Conservation (phyloP, 768 basidiomycete species). For the Collybiopsis luxurians region DNA sequence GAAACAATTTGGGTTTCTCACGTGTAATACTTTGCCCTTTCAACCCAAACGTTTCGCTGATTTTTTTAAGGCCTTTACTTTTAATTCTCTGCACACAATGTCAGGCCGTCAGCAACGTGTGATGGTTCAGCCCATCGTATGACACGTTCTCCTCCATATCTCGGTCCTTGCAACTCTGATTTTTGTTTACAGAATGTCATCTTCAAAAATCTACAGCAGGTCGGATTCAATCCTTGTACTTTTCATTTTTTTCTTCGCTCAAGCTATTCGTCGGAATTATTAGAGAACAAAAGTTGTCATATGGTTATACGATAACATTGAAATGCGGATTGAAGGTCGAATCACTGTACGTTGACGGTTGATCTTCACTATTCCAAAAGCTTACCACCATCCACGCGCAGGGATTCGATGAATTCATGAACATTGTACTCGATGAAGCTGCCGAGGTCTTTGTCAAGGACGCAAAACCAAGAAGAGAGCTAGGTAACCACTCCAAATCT, state of each 20-base stretch:
- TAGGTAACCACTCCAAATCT: slow-evolving; percentile 53
- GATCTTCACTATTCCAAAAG: slow-evolving; percentile 16
- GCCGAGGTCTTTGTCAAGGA: slow-evolving; percentile 91
- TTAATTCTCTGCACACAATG: slow-evolving; percentile 51
- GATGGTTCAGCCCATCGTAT: slow-evolving; percentile 99
- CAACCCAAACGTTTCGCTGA: background rate
- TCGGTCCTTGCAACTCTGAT: slow-evolving; percentile 11
- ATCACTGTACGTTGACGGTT: slow-evolving; percentile 90
- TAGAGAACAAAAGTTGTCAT: slow-evolving; percentile 84
- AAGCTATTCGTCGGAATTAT: slow-evolving; percentile 12
- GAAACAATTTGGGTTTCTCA: background rate
- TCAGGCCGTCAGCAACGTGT: slow-evolving; percentile 92
- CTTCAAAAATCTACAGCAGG: slow-evolving; percentile 96
- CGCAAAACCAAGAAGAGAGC: slow-evolving; percentile 76
- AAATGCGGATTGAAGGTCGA: slow-evolving; percentile 94
- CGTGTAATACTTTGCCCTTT: slow-evolving; percentile 4
- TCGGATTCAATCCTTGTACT: slow-evolving; percentile 19
- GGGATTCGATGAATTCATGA: slow-evolving; percentile 99
- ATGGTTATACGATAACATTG: slow-evolving; percentile 96
- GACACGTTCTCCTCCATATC: slow-evolving; percentile 26
- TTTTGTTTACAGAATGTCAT: slow-evolving; percentile 74
- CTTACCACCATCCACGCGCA: slow-evolving; percentile 36
- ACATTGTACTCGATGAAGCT: slow-evolving; percentile 92
- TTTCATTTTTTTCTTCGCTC: slow-evolving; percentile 13
- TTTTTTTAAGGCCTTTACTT: background rate